phyloP scores from a whole-genome alignment of 352 stramenopile genomes.

The Globisporangium megalacanthum region DNA sequence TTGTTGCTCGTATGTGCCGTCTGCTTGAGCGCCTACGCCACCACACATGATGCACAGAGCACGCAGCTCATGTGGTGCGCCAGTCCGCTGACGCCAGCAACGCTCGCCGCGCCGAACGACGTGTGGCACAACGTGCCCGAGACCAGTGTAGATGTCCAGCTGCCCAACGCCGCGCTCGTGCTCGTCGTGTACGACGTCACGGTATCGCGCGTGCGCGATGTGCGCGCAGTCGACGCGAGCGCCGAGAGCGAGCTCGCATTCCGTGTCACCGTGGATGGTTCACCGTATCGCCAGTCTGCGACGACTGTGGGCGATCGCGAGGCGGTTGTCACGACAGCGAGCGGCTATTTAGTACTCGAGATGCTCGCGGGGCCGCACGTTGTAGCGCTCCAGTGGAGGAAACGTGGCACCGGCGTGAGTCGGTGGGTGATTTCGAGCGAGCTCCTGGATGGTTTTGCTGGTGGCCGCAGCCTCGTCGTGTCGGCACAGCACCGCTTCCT shows the following conservation, averaged over 20 bases:
- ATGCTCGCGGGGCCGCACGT: conserved; percentile 38
- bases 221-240: conserved; percentile 2
- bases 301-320: conserved; percentile 60
- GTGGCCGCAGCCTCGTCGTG: conserved; percentile 51
- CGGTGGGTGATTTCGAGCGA: conserved; percentile 58
- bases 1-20: not conserved
- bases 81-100: conserved; percentile 41
- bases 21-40: not conserved
- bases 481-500: conserved; percentile 66
- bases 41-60: conserved; percentile 6
- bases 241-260: conserved; percentile 59
- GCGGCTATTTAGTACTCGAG: conserved; percentile 55
- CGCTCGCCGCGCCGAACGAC: conserved; percentile 22
- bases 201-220: conserved; percentile 34
- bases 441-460: conserved; percentile 62
- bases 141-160: conserved; percentile 39
- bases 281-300: conserved; percentile 60
- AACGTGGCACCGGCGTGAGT: conserved; percentile 38
- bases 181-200: conserved; percentile 68
- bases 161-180: conserved; percentile 52
- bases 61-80: conserved; percentile 58
- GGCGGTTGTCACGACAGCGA: conserved; percentile 40
- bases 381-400: conserved; percentile 67
- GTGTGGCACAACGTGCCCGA: conserved; percentile 55
- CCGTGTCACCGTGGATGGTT: conserved; percentile 43